Evolutionary conservation across 768 basidiomycete species (phyloP).

Genomic region (Hirschioporus abietinus): DNA sequence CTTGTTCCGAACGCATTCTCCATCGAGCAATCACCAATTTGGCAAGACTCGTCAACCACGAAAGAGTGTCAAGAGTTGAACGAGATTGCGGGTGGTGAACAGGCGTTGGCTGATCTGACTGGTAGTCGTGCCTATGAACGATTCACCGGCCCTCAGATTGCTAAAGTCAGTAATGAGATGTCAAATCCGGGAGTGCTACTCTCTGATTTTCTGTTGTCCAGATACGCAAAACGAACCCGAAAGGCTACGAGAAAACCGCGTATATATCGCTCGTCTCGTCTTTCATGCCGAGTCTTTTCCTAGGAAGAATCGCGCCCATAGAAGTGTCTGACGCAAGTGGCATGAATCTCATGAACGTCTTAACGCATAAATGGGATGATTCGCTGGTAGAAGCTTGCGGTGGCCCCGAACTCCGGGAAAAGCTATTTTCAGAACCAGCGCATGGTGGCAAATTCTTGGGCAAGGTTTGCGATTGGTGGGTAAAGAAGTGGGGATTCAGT

Average conservation of each 20-base stretch:
- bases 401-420: slow-evolving; percentile 57
- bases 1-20: slow-evolving; percentile 64
- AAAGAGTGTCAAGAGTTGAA: slow-evolving; percentile 68
- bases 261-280: slow-evolving; percentile 79
- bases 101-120: slow-evolving; percentile 66
- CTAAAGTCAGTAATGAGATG: slow-evolving; percentile 43
- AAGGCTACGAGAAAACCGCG: slow-evolving; percentile 52
- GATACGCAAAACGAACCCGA: slow-evolving; percentile 52
- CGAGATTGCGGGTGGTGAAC: slow-evolving; percentile 60
- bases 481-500: slow-evolving; percentile 68
- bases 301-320: slow-evolving; percentile 71
- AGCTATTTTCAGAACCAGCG: slow-evolving; percentile 76
- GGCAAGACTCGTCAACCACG: slow-evolving; percentile 88
- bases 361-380: slow-evolving; percentile 70
- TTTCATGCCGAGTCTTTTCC: slow-evolving; percentile 78
- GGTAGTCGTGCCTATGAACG: slow-evolving; percentile 84
- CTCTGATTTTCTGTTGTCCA: slow-evolving; percentile 20
- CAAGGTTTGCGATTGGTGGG: slow-evolving; percentile 63
- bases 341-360: slow-evolving; percentile 83
- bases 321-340: slow-evolving; percentile 89
- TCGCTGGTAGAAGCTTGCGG: slow-evolving; percentile 61
- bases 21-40: slow-evolving; percentile 66
- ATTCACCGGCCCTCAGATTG: slow-evolving; percentile 84
- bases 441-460: slow-evolving; percentile 65
- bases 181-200: not conserved